phyloP scores from a whole-genome alignment of 78 protist genomes.

The Tieghemostelium lacteum region DNA sequence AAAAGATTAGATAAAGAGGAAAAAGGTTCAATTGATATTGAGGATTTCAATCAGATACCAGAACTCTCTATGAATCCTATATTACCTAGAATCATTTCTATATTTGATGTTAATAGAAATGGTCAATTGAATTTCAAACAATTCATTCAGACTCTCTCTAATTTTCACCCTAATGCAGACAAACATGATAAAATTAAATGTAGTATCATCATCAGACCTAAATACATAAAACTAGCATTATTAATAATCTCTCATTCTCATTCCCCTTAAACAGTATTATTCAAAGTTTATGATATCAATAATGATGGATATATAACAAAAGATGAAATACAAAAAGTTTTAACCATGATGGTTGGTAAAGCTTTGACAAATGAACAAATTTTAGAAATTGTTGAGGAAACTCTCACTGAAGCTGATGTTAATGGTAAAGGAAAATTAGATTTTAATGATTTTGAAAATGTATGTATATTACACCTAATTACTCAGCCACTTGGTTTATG shows the following conservation, averaged over 20 bases:
- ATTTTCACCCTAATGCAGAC: slow-evolving; percentile 75
- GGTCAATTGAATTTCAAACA: slow-evolving; percentile 82
- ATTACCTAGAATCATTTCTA: slow-evolving; percentile 70
- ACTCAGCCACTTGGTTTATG: not conserved
- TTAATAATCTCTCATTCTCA: not conserved
- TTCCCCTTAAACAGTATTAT: slow-evolving; percentile 30
- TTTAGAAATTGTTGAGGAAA: slow-evolving; percentile 77
- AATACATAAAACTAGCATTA: not conserved
- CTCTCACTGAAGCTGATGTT: slow-evolving; percentile 81
- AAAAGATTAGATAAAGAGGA: slow-evolving; percentile 82
- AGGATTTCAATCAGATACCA: slow-evolving; percentile 82
- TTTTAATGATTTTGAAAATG: slow-evolving; percentile 76
- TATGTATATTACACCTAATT: not conserved
- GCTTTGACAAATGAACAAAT: slow-evolving; percentile 66
- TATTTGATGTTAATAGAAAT: slow-evolving; percentile 70
- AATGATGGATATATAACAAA: slow-evolving; percentile 78
- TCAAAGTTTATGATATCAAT: slow-evolving; percentile 77
- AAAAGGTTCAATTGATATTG: slow-evolving; percentile 71
- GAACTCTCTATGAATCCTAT: slow-evolving; percentile 88
- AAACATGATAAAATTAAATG: slow-evolving; percentile 77
- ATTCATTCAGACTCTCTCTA: slow-evolving; percentile 73
- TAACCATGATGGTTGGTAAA: slow-evolving; percentile 82
- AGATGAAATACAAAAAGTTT: slow-evolving; percentile 68
- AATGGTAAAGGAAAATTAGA: slow-evolving; percentile 74
- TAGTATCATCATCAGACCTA: not conserved